Evolutionary conservation across 2,329 filamentous ascomycete genomes (phyloP).

Genomic region (Paecilomyces variotii): DNA sequence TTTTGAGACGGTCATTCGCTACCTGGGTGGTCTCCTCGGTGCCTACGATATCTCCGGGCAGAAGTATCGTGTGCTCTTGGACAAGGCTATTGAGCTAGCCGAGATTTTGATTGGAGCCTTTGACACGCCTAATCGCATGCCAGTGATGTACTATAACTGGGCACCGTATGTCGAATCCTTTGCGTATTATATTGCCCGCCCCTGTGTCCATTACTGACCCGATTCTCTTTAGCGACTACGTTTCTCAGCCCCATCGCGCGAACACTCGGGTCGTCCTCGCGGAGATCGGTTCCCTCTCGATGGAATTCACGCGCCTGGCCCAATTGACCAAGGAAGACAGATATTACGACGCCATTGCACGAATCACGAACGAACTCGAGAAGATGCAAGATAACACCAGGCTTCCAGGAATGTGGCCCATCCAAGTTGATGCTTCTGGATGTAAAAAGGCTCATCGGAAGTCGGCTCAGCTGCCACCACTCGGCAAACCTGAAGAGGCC

Average conservation of each 20-base stretch:
- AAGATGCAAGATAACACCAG: conserved; percentile 63
- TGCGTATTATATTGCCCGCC: neutral
- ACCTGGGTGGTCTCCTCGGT: conserved; percentile 74
- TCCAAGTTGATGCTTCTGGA: conserved; percentile 68
- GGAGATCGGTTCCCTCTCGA: conserved; percentile 68
- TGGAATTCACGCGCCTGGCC: conserved; percentile 85
- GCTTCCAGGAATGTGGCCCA: conserved; percentile 73
- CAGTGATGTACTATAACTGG: conserved; percentile 73
- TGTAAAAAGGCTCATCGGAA: conserved; percentile 47
- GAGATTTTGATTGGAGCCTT: conserved; percentile 76
- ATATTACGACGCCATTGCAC: conserved; percentile 84
- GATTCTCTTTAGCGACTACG: conserved; percentile 34
- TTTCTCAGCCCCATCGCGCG: conserved; percentile 57
- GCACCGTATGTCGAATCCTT: conserved; percentile 44
- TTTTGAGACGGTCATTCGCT: conserved; percentile 88
- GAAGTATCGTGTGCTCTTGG: conserved; percentile 59
- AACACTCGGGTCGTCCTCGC: conserved; percentile 49
- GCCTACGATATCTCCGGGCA: conserved; percentile 80
- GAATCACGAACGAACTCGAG: conserved; percentile 73
- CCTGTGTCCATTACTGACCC: conserved; percentile 8
- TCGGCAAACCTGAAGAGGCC: conserved; percentile 7
- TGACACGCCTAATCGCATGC: conserved; percentile 92
- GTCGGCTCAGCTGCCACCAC: neutral
- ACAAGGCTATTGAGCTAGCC: conserved; percentile 71
- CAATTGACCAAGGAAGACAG: conserved; percentile 73